A percentile compares a stretch with the other conserved stretches of the same genome.
Conservation (phyloP, 169 alveolate genomes). For the Cryptosporidium tyzzeri region DNA sequence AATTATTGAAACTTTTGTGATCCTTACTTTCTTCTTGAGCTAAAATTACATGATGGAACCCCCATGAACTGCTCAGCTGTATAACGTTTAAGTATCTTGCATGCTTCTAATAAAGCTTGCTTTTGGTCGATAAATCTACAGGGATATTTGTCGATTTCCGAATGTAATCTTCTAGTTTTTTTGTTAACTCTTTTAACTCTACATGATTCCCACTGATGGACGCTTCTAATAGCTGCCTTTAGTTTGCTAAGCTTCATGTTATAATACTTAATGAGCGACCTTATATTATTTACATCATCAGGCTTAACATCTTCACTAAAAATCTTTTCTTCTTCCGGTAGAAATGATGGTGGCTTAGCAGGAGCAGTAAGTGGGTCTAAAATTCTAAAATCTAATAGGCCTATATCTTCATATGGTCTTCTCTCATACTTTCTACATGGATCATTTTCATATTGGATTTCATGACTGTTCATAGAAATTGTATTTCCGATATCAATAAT, state of each 20-base stretch:
- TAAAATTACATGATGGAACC: slow-evolving; percentile 61
- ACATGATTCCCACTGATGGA: slow-evolving; percentile 68
- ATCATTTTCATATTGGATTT: slow-evolving; percentile 40
- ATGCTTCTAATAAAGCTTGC: slow-evolving; percentile 58
- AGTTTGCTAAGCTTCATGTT: slow-evolving; percentile 28
- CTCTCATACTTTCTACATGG: slow-evolving; percentile 68
- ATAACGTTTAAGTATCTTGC: slow-evolving; percentile 47
- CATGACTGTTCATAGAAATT: slow-evolving; percentile 54
- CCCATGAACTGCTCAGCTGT: slow-evolving; percentile 75
- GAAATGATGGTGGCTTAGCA: slow-evolving; percentile 52
- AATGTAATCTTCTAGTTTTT: slow-evolving; percentile 45
- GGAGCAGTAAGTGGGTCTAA: slow-evolving; percentile 65
- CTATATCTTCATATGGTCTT: slow-evolving; percentile 70
- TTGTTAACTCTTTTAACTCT: slow-evolving; percentile 59
- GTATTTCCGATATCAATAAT: slow-evolving; percentile 67
- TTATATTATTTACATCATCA: slow-evolving; percentile 30
- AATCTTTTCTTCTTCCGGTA: slow-evolving; percentile 34
- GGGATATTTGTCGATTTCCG: slow-evolving; percentile 37
- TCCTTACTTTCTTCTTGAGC: slow-evolving; percentile 11
- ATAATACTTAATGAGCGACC: slow-evolving; percentile 36
- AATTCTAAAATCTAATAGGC: slow-evolving; percentile 55
- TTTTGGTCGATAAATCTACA: slow-evolving; percentile 70
- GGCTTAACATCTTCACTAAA: slow-evolving; percentile 22
- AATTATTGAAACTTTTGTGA: slow-evolving; percentile 18
- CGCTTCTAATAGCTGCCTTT: slow-evolving; percentile 22